phyloP scores from a whole-genome alignment of 169 alveolate species.

The Plasmodium inui region DNA sequence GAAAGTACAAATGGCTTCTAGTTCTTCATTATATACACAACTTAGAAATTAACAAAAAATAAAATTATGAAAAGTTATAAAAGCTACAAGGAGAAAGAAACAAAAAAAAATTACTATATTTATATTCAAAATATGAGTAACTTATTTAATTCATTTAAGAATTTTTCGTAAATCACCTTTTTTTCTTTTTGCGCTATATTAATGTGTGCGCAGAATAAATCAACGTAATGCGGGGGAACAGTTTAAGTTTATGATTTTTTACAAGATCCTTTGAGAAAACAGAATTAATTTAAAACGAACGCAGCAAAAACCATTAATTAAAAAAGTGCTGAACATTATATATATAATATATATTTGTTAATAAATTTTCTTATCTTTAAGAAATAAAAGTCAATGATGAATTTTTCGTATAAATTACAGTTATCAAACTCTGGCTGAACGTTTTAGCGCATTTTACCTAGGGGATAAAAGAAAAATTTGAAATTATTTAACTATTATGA shows the following conservation, averaged over 20 bases:
- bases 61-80: too few relatives aligned
- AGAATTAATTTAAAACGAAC: not conserved
- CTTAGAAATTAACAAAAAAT: not conserved
- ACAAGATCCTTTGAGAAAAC: too few relatives aligned
- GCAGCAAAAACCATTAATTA: not conserved
- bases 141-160: not conserved
- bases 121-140: not conserved
- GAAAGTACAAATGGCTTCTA: not conserved
- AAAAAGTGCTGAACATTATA: not conserved
- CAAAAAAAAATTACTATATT: too few relatives aligned
- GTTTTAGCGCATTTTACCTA: not conserved
- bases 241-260: too few relatives aligned
- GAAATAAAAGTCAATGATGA: not conserved
- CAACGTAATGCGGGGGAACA: not conserved
- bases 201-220: not conserved
- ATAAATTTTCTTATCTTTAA: too few relatives aligned
- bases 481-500: not conserved
- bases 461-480: not conserved
- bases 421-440: not conserved
- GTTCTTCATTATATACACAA: not conserved
- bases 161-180: too few relatives aligned
- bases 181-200: not conserved
- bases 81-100: too few relatives aligned
- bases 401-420: not conserved
- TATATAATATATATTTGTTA: too few relatives aligned